Base-by-base conservation (phyloP, 2,329 filamentous ascomycete genomes). In the Trichoderma sp. region DNA sequence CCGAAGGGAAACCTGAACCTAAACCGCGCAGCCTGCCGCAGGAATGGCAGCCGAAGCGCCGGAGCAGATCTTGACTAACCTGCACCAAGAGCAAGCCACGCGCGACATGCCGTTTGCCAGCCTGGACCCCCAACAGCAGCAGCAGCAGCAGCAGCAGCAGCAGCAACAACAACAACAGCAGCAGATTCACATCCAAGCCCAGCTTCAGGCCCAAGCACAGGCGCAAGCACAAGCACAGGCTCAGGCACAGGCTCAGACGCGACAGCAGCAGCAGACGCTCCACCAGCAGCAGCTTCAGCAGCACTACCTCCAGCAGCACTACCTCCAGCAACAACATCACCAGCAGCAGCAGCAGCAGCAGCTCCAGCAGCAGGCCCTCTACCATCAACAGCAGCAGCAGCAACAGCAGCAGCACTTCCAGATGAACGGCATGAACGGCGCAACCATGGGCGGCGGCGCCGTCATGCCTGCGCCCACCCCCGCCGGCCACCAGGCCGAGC, bases 401-500 rank as follows among this genome's bases (percentile, higher is more conserved):
- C 66, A 67, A 2, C 67, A 65, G 19, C 67, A 70, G 54, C 68
- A 69, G 51, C 68, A 67, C 17, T 55, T 50, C 60, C 66, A 61
- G 63, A 83, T 83, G 80, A 83, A 83, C 73, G 81, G 81, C 67
- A 78, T 82, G 71, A 83, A 82, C 69, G 81, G 81, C 71, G 76
- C 74, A 68, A 80, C 78, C 70, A 78, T 82, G 77, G 76, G 78
- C 30, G 77, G 76, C 39, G 80, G 78, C 30, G 77, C 76, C 39
- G 80, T 79, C 66, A 81, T 82, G 65, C 79, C 81, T 55, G 80
- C 82, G 51, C 86, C 87, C 15, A 87, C 85, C 17, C 87, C 87
- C n/a, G 87, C 87, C 19, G 87, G 86, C 55, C 87, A 90, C 73
- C 86, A 89, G 74, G 83, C 86, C 60, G 87, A 90, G 75, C 82